phyloP scores from a whole-genome alignment of 2,329 filamentous ascomycete genomes.

The Emmonsia crescens region DNA sequence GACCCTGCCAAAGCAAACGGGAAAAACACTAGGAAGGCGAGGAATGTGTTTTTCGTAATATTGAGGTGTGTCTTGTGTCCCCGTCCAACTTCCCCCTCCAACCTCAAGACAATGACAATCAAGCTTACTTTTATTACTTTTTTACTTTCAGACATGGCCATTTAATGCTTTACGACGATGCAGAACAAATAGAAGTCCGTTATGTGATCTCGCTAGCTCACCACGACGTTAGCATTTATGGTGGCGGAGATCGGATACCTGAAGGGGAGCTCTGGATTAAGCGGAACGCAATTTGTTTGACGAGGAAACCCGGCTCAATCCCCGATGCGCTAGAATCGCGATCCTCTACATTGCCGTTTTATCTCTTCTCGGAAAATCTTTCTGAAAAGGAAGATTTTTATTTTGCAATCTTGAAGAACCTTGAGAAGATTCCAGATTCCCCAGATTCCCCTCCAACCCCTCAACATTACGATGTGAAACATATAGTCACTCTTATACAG shows the following conservation, averaged over 20 bases:
- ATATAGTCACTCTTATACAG: slow-evolving; percentile 84
- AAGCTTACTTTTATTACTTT: not conserved
- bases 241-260: slow-evolving; percentile 63
- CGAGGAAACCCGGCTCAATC: slow-evolving; percentile 48
- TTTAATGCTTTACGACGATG: slow-evolving; percentile 94
- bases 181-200: slow-evolving; percentile 87
- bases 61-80: slow-evolving; percentile 50
- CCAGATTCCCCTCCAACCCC: slow-evolving; percentile 54
- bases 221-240: slow-evolving; percentile 73
- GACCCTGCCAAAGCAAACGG: slow-evolving; percentile 41
- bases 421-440: slow-evolving; percentile 55
- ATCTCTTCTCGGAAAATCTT: slow-evolving; percentile 85
- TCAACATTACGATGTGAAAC: slow-evolving; percentile 67
- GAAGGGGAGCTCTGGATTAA: slow-evolving; percentile 96
- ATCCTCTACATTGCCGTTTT: slow-evolving; percentile 66
- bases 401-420: slow-evolving; percentile 76
- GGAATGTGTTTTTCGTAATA: slow-evolving; percentile 90
- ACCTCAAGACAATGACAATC: not conserved
- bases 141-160: slow-evolving; percentile 64
- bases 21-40: slow-evolving; percentile 49
- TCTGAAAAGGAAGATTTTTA: slow-evolving; percentile 99
- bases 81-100: not conserved
- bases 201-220: slow-evolving; percentile 90
- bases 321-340: slow-evolving; percentile 40
- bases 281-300: slow-evolving; percentile 74